Percentiles rank a stretch among this genome's conserved stretches.
Evolutionary conservation across 306 rosid species (phyloP).

Genomic region (Castanea sativa): DNA sequence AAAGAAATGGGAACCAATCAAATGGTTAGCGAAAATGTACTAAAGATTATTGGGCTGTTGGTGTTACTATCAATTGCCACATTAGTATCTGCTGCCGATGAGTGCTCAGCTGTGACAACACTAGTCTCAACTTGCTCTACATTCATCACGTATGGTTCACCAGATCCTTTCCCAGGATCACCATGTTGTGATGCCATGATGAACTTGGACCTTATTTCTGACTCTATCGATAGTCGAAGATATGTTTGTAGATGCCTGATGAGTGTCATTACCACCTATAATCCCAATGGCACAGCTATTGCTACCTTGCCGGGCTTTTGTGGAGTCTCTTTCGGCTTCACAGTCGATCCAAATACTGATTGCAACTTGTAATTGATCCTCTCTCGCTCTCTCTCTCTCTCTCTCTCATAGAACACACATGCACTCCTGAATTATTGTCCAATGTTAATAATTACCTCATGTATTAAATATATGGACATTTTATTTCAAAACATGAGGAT

Average conservation of each 20-base stretch:
- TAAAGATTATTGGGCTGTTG: slow-evolving; percentile 19
- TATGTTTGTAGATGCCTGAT: slow-evolving; percentile 45
- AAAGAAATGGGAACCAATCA: not conserved
- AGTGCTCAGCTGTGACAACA: slow-evolving; percentile 44
- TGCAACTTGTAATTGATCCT: slow-evolving; percentile 32
- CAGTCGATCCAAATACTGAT: slow-evolving; percentile 39
- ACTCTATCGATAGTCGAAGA: slow-evolving; percentile 27
- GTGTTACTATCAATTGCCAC: slow-evolving; percentile 4
- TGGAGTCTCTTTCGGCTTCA: slow-evolving; percentile 56
- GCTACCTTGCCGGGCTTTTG: slow-evolving; percentile 60
- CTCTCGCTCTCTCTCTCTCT: not conserved
- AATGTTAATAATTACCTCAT: too few relatives aligned
- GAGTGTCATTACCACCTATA: slow-evolving; percentile 39
- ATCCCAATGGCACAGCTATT: slow-evolving; percentile 40
- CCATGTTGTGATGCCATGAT: slow-evolving; percentile 53
- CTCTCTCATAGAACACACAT: not conserved
- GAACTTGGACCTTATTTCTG: slow-evolving; percentile 27
- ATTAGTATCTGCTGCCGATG: slow-evolving; percentile 18
- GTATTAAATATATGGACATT: too few relatives aligned
- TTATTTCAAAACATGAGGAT: too few relatives aligned
- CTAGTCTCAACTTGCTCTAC: slow-evolving; percentile 43
- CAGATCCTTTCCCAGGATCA: slow-evolving; percentile 52
- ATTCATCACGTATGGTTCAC: slow-evolving; percentile 45
- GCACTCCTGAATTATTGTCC: too few relatives aligned
- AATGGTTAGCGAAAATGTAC: slow-evolving; percentile 30